A percentile compares a stretch with the other conserved stretches of the same genome.
Evolutionary conservation across 2,329 filamentous ascomycete genomes (phyloP).

Genomic region (Ophiostoma sp.): DNA sequence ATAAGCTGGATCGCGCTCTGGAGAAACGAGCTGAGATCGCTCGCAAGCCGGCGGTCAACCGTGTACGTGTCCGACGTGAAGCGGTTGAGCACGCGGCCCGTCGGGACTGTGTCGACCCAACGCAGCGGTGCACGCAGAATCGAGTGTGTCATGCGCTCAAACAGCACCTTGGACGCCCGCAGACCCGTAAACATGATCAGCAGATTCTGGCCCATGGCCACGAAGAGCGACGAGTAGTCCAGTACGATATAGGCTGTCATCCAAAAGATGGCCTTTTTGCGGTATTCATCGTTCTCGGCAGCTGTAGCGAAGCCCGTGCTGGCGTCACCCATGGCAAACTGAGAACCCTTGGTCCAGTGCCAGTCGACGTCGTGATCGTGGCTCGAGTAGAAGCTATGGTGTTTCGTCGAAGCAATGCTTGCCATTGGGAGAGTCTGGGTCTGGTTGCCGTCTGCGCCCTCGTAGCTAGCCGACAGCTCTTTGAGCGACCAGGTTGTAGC

Average conservation of each 20-base stretch:
- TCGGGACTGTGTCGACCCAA: slow-evolving; percentile 39
- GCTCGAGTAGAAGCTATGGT: neutral
- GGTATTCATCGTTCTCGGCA: slow-evolving; percentile 20
- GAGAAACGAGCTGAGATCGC: slow-evolving; percentile 31
- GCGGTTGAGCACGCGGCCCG: slow-evolving; percentile 41
- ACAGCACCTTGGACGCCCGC: slow-evolving; percentile 32
- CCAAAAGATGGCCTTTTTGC: slow-evolving; percentile 30
- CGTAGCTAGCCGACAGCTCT: slow-evolving; percentile 32
- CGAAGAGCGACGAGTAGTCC: slow-evolving; percentile 27
- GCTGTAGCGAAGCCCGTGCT: neutral
- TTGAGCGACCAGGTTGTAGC: slow-evolving; percentile 35
- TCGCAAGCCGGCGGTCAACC: slow-evolving; percentile 35
- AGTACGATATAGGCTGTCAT: slow-evolving; percentile 32
- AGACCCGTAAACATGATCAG: slow-evolving; percentile 32
- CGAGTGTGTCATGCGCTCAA: slow-evolving; percentile 34
- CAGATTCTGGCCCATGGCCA: slow-evolving; percentile 28
- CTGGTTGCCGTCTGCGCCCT: slow-evolving; percentile 20
- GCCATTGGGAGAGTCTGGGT: neutral
- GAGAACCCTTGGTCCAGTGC: slow-evolving; percentile 5
- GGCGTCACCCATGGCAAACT: neutral
- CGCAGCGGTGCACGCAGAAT: slow-evolving; percentile 39
- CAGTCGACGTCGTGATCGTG: neutral
- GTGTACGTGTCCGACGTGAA: slow-evolving; percentile 39
- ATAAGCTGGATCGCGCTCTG: slow-evolving; percentile 31
- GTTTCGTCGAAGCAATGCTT: neutral